Conservation (phyloP, 2,329 filamentous ascomycete genomes). For the Scopulariopsis brevicaulis region DNA sequence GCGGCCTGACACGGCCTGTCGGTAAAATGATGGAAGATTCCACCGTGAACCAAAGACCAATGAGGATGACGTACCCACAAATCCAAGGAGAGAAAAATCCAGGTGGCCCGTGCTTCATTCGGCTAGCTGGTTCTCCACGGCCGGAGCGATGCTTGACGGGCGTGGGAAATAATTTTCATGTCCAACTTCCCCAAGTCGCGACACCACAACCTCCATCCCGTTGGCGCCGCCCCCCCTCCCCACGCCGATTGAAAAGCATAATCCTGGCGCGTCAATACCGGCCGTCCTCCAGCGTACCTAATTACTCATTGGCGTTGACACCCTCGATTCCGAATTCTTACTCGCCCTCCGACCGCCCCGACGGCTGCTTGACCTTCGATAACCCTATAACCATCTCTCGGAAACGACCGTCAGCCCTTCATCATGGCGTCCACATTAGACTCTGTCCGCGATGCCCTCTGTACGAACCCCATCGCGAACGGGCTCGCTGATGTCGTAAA, state of each 20-base stretch:
- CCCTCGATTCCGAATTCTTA: neutral
- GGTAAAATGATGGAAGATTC: neutral
- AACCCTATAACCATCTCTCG: neutral
- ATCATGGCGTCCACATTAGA: slow-evolving; percentile 40
- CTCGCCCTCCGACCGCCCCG: neutral
- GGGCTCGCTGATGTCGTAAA: slow-evolving; percentile 67
- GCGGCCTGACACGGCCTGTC: neutral
- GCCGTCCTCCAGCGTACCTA: neutral
- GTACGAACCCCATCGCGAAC: slow-evolving; percentile 61
- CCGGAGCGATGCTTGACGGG: neutral
- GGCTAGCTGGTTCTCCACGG: neutral
- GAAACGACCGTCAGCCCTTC: slow-evolving; percentile 5
- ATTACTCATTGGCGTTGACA: neutral
- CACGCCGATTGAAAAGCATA: neutral
- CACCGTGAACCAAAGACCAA: neutral
- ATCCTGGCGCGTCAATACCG: neutral
- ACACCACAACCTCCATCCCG: neutral
- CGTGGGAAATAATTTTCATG: neutral
- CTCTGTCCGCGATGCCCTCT: slow-evolving; percentile 50
- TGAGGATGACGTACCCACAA: neutral
- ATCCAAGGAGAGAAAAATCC: neutral
- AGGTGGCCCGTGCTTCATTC: neutral
- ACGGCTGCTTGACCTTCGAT: neutral
- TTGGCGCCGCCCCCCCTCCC: neutral
- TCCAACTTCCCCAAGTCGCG: neutral